A percentile compares a stretch with the other conserved stretches of the same genome.
Conservation (phyloP, 495 filamentous ascomycete genomes). For the Xylaria acuta region DNA sequence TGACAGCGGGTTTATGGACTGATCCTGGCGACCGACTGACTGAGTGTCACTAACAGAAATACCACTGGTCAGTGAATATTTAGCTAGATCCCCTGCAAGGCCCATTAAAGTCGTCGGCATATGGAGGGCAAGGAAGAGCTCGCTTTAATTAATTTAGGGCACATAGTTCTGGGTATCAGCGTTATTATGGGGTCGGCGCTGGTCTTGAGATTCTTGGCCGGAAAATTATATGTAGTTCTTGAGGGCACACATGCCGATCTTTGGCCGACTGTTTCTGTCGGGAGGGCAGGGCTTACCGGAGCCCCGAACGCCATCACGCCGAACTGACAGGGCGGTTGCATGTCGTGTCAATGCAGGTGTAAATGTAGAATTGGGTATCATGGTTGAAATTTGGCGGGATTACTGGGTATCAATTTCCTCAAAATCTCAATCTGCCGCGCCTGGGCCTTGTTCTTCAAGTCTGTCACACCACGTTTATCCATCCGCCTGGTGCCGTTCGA, state of each 20-base stretch:
- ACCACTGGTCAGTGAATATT: no score
- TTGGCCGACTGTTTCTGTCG: not conserved
- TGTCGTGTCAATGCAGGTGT: not conserved
- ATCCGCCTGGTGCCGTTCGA: constrained; percentile 62
- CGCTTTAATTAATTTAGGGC: not conserved
- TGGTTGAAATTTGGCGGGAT: constrained; percentile 64
- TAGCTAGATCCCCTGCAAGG: not conserved
- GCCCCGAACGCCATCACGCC: not conserved
- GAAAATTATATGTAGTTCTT: not conserved
- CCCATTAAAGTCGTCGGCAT: not conserved
- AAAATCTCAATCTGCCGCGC: constrained; percentile 68
- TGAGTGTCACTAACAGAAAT: no score
- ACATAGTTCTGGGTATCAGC: not conserved
- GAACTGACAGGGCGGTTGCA: not conserved
- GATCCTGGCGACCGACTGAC: no score
- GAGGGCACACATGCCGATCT: not conserved
- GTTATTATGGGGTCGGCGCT: not conserved
- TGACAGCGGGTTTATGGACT: no score
- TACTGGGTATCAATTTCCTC: constrained; percentile 66
- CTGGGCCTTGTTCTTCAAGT: constrained; percentile 61
- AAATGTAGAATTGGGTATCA: constrained; percentile 13
- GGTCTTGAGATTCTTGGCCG: not conserved
- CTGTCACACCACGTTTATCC: constrained; percentile 61
- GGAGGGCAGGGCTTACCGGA: not conserved
- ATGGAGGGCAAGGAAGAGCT: not conserved